Conservation (phyloP, 2,329 filamentous ascomycete species). For the Xylaria hypoxylon region DNA sequence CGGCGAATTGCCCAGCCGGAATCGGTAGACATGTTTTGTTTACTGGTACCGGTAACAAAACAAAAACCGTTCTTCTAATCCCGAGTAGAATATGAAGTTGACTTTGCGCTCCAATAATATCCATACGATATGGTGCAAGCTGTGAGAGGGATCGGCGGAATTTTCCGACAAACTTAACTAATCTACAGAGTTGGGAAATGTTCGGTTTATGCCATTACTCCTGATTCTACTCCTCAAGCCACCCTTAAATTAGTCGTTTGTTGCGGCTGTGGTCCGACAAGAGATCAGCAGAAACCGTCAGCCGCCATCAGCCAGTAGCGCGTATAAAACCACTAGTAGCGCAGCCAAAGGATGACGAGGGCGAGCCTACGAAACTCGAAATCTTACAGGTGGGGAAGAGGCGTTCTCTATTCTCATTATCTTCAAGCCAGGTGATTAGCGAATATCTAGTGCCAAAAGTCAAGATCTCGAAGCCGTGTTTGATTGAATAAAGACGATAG, state of each 20-base stretch:
- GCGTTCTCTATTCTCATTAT: not conserved
- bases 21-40: slow-evolving; percentile 9
- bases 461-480: not conserved
- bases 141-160: not conserved
- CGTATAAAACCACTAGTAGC: not conserved
- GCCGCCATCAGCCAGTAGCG: not conserved
- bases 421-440: not conserved
- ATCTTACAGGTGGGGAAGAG: not conserved
- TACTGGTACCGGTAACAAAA: not conserved
- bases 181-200: not conserved
- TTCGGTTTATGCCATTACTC: not conserved
- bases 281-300: not conserved
- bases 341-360: not conserved
- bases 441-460: not conserved
- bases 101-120: not conserved
- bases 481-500: not conserved
- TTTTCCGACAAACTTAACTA: not conserved
- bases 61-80: not conserved
- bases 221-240: no score
- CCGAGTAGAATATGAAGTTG: not conserved
- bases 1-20: slow-evolving; percentile 42
- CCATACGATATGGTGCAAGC: not conserved
- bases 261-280: not conserved
- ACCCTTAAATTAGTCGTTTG: not conserved
- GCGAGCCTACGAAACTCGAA: not conserved